phyloP scores from a whole-genome alignment of 768 basidiomycete species.

The Suillus cothurnatus region DNA sequence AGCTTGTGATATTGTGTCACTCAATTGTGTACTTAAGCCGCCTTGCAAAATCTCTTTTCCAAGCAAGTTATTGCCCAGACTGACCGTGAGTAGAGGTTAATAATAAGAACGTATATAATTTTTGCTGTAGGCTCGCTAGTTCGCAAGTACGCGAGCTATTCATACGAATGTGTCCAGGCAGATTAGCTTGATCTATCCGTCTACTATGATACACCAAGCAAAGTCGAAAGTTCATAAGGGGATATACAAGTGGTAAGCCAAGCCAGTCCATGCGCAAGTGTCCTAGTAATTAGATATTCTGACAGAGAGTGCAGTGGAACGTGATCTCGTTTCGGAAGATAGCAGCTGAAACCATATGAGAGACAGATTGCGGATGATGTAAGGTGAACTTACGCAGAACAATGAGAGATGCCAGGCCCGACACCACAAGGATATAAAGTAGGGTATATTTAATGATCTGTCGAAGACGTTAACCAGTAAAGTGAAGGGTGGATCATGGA shows the following conservation, averaged over 20 bases:
- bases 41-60: neutral
- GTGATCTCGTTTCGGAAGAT: constrained; percentile 82
- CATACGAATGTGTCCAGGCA: constrained; percentile 8
- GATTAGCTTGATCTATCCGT: constrained; percentile 17
- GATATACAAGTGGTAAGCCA: constrained; percentile 26
- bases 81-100: neutral
- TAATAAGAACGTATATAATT: neutral
- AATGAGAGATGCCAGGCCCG: constrained; percentile 79
- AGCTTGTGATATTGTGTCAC: neutral
- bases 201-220: constrained; percentile 34
- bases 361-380: constrained; percentile 12
- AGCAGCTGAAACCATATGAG: constrained; percentile 51
- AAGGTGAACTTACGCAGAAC: constrained; percentile 65
- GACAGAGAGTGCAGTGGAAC: constrained; percentile 81
- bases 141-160: neutral
- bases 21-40: neutral
- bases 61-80: neutral
- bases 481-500: constrained; percentile 3
- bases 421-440: constrained; percentile 77
- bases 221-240: constrained; percentile 18
- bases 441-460: constrained; percentile 85
- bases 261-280: constrained; percentile 15
- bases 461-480: constrained; percentile 6
- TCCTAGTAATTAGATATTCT: constrained; percentile 71
- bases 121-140: neutral